phyloP scores from a whole-genome alignment of 73 alveolate species.

The Paramecium biaurelia region DNA sequence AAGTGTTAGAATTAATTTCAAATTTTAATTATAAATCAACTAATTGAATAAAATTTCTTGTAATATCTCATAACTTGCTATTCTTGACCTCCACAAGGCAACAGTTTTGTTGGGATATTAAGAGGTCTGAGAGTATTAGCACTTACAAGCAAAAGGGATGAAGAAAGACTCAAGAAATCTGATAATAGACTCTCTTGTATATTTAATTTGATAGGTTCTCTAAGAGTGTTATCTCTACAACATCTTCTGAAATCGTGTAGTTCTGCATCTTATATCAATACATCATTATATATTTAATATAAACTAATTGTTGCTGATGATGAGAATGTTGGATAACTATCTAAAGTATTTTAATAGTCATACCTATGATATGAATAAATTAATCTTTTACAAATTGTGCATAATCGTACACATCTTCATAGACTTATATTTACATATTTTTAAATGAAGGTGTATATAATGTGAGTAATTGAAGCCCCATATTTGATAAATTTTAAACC shows the following conservation, averaged over 20 bases:
- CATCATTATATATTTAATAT: constrained; percentile 27
- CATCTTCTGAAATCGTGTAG: neutral
- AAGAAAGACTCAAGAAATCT: constrained; percentile 34
- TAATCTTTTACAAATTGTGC: neutral
- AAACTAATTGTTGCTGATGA: neutral
- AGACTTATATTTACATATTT: neutral
- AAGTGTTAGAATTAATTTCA: neutral
- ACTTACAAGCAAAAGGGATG: neutral
- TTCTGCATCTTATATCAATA: neutral
- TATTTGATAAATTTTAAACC: constrained; percentile 3
- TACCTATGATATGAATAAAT: constrained; percentile 5
- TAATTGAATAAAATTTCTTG: constrained; percentile 10
- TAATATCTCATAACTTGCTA: neutral
- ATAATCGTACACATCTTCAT: neutral
- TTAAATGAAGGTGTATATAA: neutral
- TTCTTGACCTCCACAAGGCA: constrained; percentile 50
- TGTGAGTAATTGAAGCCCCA: neutral
- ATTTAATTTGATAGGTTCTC: neutral
- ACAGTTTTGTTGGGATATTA: constrained; percentile 1
- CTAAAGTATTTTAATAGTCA: neutral
- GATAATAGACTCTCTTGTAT: neutral
- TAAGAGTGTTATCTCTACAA: neutral
- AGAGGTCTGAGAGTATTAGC: neutral
- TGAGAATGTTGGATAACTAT: constrained; percentile 10
- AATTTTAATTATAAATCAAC: neutral